Conservation (phyloP, 345 rosid species). For the Citrus inodora region DNA sequence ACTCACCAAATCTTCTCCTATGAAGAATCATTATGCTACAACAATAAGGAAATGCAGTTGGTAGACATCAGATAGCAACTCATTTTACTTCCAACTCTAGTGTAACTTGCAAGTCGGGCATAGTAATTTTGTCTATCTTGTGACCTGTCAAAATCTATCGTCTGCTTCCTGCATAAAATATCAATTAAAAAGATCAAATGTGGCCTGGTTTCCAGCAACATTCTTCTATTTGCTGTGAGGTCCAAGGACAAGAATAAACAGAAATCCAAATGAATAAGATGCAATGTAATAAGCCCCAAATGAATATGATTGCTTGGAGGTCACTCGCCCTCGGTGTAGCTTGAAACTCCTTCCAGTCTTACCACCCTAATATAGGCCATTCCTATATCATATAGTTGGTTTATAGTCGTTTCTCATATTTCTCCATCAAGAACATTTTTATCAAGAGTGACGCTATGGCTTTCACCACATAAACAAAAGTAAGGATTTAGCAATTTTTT, state of each 20-base stretch:
- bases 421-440: not conserved
- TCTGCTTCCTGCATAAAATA: constrained; percentile 3
- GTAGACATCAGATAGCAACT: not conserved
- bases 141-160: not conserved
- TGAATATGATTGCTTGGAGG: not conserved
- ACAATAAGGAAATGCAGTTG: not conserved
- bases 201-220: not conserved
- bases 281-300: not conserved
- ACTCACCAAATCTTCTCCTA: not conserved
- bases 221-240: not conserved
- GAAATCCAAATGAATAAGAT: not conserved
- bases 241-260: not conserved
- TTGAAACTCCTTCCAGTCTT: not conserved
- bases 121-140: not conserved
- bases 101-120: not conserved
- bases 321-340: not conserved
- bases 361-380: not conserved
- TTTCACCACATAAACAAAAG: not conserved
- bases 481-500: not conserved
- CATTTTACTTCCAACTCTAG: not conserved
- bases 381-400: not conserved
- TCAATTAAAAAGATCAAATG: not conserved
- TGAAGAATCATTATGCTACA: not conserved
- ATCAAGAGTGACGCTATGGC: not conserved
- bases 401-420: not conserved